A percentile compares a stretch with the other conserved stretches of the same genome.
These are phyloP conservation scores for Oryza punctata DNA, from an alignment of 176 grass and related monocot species.

Conservation along the genomic window DNA sequence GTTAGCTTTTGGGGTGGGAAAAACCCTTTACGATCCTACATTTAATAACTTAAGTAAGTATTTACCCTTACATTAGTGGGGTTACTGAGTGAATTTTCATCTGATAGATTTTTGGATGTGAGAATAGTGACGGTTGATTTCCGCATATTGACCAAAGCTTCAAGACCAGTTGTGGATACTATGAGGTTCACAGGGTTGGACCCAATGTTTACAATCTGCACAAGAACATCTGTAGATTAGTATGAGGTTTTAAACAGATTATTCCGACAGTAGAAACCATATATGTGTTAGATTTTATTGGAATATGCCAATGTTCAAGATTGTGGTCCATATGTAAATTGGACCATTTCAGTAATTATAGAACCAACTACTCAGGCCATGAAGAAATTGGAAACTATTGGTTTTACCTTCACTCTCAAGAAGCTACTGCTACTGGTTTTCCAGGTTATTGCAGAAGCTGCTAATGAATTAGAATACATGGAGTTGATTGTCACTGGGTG, in stretches of 20 bases:
- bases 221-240: neutral
- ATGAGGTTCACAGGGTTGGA: neutral
- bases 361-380: too few species aligned
- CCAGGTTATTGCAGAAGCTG: slow-evolving; percentile 66
- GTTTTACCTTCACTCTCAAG: slow-evolving; percentile 61
- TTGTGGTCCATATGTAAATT: too few species aligned
- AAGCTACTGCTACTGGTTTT: slow-evolving; percentile 43
- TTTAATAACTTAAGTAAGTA: neutral
- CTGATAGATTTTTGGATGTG: neutral
- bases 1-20: too few species aligned
- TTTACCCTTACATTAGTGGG: slow-evolving; percentile 19
- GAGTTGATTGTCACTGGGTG: slow-evolving; percentile 43
- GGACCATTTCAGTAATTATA: neutral
- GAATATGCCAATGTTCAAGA: too few species aligned
- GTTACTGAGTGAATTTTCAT: neutral
- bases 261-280: too few species aligned
- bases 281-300: too few species aligned
- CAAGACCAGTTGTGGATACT: too few species aligned
- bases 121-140: neutral
- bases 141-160: neutral
- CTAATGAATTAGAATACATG: slow-evolving; percentile 42
- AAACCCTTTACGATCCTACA: too few species aligned
- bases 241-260: too few species aligned
- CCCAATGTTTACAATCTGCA: slow-evolving; percentile 69
- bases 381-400: neutral